Conservation (phyloP, 768 basidiomycete genomes). For the Rhizopogon roseolus region DNA sequence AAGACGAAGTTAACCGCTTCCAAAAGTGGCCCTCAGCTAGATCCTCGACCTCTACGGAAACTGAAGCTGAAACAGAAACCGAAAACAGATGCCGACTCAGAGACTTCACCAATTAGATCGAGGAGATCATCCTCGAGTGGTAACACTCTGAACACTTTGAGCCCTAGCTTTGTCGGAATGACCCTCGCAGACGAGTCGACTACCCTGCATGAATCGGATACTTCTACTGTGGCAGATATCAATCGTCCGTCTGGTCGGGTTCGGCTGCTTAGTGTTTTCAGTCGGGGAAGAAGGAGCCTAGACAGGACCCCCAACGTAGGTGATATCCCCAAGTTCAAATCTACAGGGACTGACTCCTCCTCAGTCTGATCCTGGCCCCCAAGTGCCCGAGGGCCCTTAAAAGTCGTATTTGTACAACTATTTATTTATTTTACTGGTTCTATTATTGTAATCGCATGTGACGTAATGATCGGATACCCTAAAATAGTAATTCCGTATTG, state of each 20-base stretch:
- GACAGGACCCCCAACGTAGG: slow-evolving; percentile 4
- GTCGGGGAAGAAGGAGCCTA: slow-evolving; percentile 15
- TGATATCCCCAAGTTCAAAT: slow-evolving; percentile 4
- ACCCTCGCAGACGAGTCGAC: slow-evolving; percentile 41
- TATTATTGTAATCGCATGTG: not conserved
- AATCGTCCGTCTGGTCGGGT: slow-evolving; percentile 22
- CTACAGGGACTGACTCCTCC: not conserved
- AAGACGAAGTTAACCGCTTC: slow-evolving; percentile 69
- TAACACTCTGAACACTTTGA: not conserved
- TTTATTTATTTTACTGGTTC: not conserved
- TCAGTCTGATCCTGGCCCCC: not conserved
- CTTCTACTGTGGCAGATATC: slow-evolving; percentile 5
- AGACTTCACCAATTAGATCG: slow-evolving; percentile 4
- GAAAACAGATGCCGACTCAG: slow-evolving; percentile 12
- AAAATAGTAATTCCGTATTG: too few species aligned
- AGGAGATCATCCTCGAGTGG: slow-evolving; percentile 21
- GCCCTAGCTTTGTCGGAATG: slow-evolving; percentile 20
- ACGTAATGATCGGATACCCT: too few species aligned
- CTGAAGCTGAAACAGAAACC: slow-evolving; percentile 13
- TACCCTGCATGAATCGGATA: slow-evolving; percentile 16
- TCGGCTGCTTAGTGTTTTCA: slow-evolving; percentile 25
- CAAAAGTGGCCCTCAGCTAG: slow-evolving; percentile 25
- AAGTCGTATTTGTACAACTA: not conserved
- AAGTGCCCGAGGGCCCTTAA: not conserved
- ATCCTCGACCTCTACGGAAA: slow-evolving; percentile 19